Conservation (phyloP, 495 filamentous ascomycete genomes). For the Aspergillus biplanus region DNA sequence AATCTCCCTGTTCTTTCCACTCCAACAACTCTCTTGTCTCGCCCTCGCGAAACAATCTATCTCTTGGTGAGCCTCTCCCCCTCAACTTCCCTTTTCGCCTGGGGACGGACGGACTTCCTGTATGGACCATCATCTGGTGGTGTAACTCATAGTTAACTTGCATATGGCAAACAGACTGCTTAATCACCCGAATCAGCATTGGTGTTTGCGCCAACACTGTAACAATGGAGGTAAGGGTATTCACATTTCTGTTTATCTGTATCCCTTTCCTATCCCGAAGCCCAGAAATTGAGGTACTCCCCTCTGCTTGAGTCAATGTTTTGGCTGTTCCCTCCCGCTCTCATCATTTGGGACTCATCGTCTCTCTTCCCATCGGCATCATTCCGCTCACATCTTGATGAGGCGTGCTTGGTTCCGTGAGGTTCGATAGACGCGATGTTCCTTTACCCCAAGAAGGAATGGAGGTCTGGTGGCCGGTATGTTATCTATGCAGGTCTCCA, state of each 20-base stretch:
- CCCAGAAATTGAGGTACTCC: neutral
- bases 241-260: slow-evolving; percentile 6
- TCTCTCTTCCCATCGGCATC: no score
- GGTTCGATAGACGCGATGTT: no score
- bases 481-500: no score
- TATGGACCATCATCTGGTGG: neutral
- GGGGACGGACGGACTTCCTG: neutral
- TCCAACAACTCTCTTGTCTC: neutral
- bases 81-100: neutral
- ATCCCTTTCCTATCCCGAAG: neutral
- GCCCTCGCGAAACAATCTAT: neutral
- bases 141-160: slow-evolving; percentile 8
- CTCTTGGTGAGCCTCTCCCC: neutral
- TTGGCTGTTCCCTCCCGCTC: neutral
- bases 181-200: slow-evolving; percentile 1
- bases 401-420: no score
- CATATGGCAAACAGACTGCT: neutral
- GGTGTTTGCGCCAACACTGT: neutral
- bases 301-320: neutral
- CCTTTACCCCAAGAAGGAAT: no score
- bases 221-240: slow-evolving; percentile 25
- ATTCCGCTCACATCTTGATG: no score
- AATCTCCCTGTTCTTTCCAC: neutral
- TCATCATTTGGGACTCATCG: neutral
- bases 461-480: no score